These are phyloP conservation scores for Debaryomyces prosopidis DNA, from an alignment of 805 yeast genomes.

Conservation along the genomic window DNA sequence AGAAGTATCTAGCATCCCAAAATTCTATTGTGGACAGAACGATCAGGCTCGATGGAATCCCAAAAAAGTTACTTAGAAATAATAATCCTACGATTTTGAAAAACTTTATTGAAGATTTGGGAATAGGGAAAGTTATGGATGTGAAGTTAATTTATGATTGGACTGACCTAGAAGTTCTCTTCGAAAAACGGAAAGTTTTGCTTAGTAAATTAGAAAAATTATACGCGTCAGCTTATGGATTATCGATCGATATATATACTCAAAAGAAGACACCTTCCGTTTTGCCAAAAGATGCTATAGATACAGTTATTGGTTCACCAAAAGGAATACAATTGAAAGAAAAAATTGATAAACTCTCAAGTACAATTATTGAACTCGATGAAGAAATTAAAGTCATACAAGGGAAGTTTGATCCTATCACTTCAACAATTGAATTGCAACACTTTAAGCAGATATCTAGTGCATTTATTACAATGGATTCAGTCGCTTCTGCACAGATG, in stretches of 20 bases:
- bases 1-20: slow-evolving; percentile 58
- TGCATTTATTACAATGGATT: slow-evolving; percentile 51
- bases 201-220: slow-evolving; percentile 39
- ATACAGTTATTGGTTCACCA: not conserved
- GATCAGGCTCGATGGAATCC: slow-evolving; percentile 55
- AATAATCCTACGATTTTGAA: slow-evolving; percentile 45
- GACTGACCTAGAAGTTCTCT: slow-evolving; percentile 40
- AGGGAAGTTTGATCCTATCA: slow-evolving; percentile 27
- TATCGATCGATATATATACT: slow-evolving; percentile 41
- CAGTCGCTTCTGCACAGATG: slow-evolving; percentile 51
- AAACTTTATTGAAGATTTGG: slow-evolving; percentile 52
- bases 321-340: slow-evolving; percentile 21
- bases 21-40: slow-evolving; percentile 62
- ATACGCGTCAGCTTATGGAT: slow-evolving; percentile 43
- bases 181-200: slow-evolving; percentile 31
- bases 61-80: slow-evolving; percentile 36
- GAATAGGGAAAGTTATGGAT: slow-evolving; percentile 54
- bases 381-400: slow-evolving; percentile 35
- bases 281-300: slow-evolving; percentile 17
- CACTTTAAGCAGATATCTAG: slow-evolving; percentile 40
- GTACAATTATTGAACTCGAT: slow-evolving; percentile 38
- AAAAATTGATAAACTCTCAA: slow-evolving; percentile 33
- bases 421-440: slow-evolving; percentile 25
- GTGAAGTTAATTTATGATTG: slow-evolving; percentile 50
- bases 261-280: slow-evolving; percentile 34